These are phyloP conservation scores for Pythium rishiriense DNA, from an alignment of 352 stramenopile genomes.

Conservation along the genomic window DNA sequence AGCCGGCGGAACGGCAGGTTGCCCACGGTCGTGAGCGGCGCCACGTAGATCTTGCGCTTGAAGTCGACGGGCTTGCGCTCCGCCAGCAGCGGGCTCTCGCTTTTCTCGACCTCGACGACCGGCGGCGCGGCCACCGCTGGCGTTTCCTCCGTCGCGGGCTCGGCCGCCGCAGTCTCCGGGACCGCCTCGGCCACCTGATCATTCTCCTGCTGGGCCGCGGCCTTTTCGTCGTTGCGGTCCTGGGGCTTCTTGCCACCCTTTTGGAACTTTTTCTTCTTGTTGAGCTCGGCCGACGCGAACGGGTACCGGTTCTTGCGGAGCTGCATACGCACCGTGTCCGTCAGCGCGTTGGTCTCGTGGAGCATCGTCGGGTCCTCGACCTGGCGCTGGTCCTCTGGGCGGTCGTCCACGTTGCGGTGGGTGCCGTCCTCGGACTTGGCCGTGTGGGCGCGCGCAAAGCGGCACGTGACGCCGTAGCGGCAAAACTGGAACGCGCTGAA, in stretches of 20 bases:
- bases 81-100: conserved; percentile 21
- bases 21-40: conserved; percentile 98
- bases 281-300: conserved; percentile 82
- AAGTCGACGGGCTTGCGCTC: conserved; percentile 96
- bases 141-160: neutral
- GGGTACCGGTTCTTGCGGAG: conserved; percentile 93
- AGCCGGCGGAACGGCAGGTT: conserved; percentile 98
- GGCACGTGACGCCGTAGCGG: conserved; percentile 91
- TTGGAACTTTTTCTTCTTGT: conserved; percentile 59
- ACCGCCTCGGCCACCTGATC: neutral
- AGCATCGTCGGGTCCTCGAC: conserved; percentile 28
- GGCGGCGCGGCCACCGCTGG: neutral
- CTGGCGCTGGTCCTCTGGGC: conserved; percentile 34
- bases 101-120: conserved; percentile 32
- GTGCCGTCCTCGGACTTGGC: conserved; percentile 28
- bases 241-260: conserved; percentile 43
- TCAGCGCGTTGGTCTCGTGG: conserved; percentile 85
- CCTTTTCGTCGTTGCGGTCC: conserved; percentile 30
- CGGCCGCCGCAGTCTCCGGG: neutral
- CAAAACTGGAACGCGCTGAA: conserved; percentile 89
- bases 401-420: conserved; percentile 46
- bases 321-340: conserved; percentile 72
- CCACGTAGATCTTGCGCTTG: conserved; percentile 98
- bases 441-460: conserved; percentile 85
- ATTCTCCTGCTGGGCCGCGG: conserved; percentile 11